These are phyloP conservation scores for Yamadazyma diddensiae DNA, from an alignment of 1,139 yeast genomes.

Conservation along the genomic window DNA sequence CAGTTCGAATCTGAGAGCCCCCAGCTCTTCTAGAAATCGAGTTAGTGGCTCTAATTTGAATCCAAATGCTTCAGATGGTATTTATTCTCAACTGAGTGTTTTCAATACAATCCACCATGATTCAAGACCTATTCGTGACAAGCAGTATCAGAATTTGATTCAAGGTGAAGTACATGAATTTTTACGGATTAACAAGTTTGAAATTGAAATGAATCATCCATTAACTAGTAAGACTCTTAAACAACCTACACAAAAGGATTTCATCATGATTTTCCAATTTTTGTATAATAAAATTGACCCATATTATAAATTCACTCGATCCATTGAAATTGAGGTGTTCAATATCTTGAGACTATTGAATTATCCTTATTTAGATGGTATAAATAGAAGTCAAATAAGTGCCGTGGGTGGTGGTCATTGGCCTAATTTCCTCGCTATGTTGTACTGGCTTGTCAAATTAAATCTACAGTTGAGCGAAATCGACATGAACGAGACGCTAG, in stretches of 20 bases:
- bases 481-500: slow-evolving; percentile 29
- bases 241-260: slow-evolving; percentile 87
- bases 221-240: slow-evolving; percentile 62
- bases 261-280: slow-evolving; percentile 75
- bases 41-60: no score
- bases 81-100: slow-evolving; percentile 8
- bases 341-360: slow-evolving; percentile 59
- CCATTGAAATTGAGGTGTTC: slow-evolving; percentile 76
- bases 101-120: slow-evolving; percentile 5
- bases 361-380: slow-evolving; percentile 79
- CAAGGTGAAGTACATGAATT: slow-evolving; percentile 70
- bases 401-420: slow-evolving; percentile 93
- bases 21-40: no score
- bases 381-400: slow-evolving; percentile 79
- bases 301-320: slow-evolving; percentile 62
- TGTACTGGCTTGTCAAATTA: slow-evolving; percentile 73
- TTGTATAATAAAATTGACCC: slow-evolving; percentile 78
- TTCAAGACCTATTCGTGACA: slow-evolving; percentile 68
- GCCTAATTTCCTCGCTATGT: slow-evolving; percentile 80
- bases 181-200: slow-evolving; percentile 62
- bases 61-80: slow-evolving; percentile 3
- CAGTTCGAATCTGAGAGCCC: no score
- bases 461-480: slow-evolving; percentile 46
- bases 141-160: slow-evolving; percentile 58
- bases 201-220: slow-evolving; percentile 69